These are phyloP conservation scores for Coniochaeta sp. DNA, from an alignment of 2,329 filamentous ascomycete genomes.

Conservation along the genomic window DNA sequence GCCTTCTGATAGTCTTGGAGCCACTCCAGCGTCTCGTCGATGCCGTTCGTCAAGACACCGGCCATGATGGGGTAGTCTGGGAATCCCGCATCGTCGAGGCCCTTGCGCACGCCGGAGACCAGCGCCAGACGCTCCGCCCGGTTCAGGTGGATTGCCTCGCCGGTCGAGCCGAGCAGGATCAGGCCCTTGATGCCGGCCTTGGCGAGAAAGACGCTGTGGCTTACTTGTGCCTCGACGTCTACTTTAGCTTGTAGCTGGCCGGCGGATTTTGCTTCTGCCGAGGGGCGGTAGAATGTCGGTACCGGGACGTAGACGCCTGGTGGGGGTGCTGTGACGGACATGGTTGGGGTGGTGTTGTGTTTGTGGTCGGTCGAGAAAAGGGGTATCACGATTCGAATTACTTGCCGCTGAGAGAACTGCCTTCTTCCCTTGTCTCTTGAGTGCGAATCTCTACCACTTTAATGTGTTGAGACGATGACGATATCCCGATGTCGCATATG, in stretches of 20 bases:
- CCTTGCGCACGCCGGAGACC: constrained; percentile 46
- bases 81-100: constrained; percentile 47
- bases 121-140: constrained; percentile 48
- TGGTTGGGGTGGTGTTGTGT: too few species aligned
- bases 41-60: constrained; percentile 52
- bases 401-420: too few species aligned
- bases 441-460: background rate
- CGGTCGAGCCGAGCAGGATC: constrained; percentile 56
- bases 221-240: constrained; percentile 49
- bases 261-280: constrained; percentile 27
- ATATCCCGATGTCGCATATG: constrained; percentile 1
- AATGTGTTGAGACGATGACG: background rate
- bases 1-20: constrained; percentile 40
- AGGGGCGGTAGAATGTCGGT: constrained; percentile 54
- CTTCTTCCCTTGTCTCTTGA: too few species aligned
- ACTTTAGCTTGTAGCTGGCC: constrained; percentile 37
- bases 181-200: constrained; percentile 52
- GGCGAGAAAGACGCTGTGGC: constrained; percentile 53
- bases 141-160: constrained; percentile 55
- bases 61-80: constrained; percentile 52
- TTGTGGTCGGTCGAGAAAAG: background rate
- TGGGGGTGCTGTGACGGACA: constrained; percentile 30
- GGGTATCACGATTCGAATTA: background rate
- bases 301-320: constrained; percentile 52
- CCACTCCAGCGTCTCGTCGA: constrained; percentile 48